phyloP scores from a whole-genome alignment of 163 green algal genomes.

The Volvox carteri region DNA sequence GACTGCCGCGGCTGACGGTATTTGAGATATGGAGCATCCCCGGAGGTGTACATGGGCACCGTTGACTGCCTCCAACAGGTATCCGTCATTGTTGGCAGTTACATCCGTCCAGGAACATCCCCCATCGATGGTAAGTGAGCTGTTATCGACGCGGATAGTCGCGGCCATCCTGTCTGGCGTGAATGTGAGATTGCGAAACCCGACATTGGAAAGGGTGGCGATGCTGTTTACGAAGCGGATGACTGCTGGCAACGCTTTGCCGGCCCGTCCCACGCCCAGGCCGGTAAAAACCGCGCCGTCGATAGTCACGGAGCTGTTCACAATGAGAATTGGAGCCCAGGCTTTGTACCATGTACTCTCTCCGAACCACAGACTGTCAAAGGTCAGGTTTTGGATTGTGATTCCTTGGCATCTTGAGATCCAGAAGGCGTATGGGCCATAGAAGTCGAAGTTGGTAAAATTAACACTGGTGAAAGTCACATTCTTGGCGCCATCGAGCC shows the following conservation, averaged over 20 bases:
- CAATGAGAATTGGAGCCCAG: too few relatives aligned
- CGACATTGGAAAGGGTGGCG: not conserved
- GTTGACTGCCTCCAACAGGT: not conserved
- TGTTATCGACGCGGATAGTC: not conserved
- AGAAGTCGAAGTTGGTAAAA: not conserved
- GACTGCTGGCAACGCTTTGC: not conserved
- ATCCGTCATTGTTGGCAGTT: not conserved
- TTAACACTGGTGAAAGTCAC: conserved; percentile 18
- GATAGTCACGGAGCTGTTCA: not conserved
- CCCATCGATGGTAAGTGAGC: not conserved
- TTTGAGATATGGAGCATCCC: not conserved
- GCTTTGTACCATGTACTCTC: too few relatives aligned
- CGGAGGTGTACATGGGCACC: not conserved
- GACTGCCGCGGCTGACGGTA: not conserved
- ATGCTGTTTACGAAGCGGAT: not conserved
- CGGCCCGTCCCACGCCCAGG: not conserved
- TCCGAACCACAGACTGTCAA: too few relatives aligned
- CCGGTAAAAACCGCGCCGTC: not conserved
- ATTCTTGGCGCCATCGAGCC: not conserved
- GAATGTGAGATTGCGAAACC: not conserved
- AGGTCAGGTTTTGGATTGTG: not conserved
- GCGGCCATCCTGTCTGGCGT: not conserved
- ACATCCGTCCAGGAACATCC: not conserved
- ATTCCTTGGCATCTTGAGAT: not conserved
- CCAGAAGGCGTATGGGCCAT: not conserved